phyloP scores from a whole-genome alignment of 2,329 filamentous ascomycete genomes.

The Domatiomyces catenatus region DNA sequence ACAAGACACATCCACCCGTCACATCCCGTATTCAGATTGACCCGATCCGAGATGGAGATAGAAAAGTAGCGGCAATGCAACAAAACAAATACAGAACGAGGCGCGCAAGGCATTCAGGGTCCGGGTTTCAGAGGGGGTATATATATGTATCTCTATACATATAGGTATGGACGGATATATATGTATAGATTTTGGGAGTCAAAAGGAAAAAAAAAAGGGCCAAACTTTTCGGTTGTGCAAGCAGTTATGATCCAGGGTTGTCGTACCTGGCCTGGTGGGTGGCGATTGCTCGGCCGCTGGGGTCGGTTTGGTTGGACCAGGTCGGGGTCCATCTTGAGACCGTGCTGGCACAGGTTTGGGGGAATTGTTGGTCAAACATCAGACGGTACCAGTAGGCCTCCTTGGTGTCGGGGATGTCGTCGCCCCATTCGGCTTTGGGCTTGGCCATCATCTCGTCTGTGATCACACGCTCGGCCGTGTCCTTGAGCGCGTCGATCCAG shows the following conservation, averaged over 20 bases:
- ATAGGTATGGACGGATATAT: not conserved
- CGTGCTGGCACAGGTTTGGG: conserved; percentile 73
- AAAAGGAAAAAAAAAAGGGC: conserved; percentile 19
- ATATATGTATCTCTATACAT: too few relatives aligned
- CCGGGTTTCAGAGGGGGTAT: too few relatives aligned
- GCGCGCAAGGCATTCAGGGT: too few relatives aligned
- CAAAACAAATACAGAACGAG: too few relatives aligned
- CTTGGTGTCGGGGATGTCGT: conserved; percentile 87
- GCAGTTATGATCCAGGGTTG: conserved; percentile 5
- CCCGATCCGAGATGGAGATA: too few relatives aligned
- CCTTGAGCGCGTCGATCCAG: conserved; percentile 96
- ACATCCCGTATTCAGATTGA: too few relatives aligned
- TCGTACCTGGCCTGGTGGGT: conserved; percentile 61
- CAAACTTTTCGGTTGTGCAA: conserved; percentile 11
- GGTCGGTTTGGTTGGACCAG: conserved; percentile 92
- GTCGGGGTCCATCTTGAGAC: conserved; percentile 95
- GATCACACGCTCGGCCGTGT: conserved; percentile 74
- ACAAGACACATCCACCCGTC: too few relatives aligned
- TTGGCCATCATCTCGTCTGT: conserved; percentile 98
- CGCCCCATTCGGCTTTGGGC: conserved; percentile 91
- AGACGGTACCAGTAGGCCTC: conserved; percentile 97
- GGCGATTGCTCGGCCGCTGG: conserved; percentile 72
- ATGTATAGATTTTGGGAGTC: conserved; percentile 4
- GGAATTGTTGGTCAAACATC: conserved; percentile 99
- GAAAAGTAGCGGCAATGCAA: too few relatives aligned